Base-by-base conservation (phyloP, 1,284 basidiomycete genomes). In the Ceratobasidium theobromae region DNA sequence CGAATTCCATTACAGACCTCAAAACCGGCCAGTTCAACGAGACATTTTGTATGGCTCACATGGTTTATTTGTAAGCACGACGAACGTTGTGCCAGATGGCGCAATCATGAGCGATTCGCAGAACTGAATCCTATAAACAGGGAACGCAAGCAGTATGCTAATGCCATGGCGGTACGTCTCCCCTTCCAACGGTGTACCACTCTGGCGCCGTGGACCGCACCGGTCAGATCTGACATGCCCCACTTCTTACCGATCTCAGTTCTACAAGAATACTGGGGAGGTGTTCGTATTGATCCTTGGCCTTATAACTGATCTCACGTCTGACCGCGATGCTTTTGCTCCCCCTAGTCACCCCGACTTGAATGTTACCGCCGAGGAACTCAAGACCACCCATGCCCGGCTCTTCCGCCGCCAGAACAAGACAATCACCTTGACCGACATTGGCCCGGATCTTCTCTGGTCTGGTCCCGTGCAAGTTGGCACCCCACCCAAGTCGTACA, bases 41-140 rank as follows among this genome's bases (percentile, higher is more conserved):
- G 57, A 60, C 57, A 21, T 49, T 60, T 45, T 60, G 45, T 38
- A 60, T 60, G 57, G 57, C 57, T 60, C 57, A 60, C 46, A 60
- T 60, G 57, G 32, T 32, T n/a, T 60, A 60, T 25, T 32, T 60
- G 57, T 60, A 49, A 60, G 57, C 57, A 48, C 43, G 32, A 6
- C 32, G 18, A n/a, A 4, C 9, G 25, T n/a, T 9, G 21, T 8
- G 18, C 21, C 45, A 12, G 21, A 60, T 60, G 43, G 43, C 57
- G 57, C 28, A 25, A 60, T 60, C 23, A 12, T 11, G 12, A n/a
- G n/a, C 8, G 9, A 21, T 14, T 11, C 1, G 25, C 18, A 12
- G 28, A 32, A 48, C 43, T 49, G 45, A 40, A 21, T 43, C 16
- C 1, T 16, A 46, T 32, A 32, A 57, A 60, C n/a, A 60, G 57